Conservation (phyloP, 495 filamentous ascomycete genomes). For the Penicillium ucsense region DNA sequence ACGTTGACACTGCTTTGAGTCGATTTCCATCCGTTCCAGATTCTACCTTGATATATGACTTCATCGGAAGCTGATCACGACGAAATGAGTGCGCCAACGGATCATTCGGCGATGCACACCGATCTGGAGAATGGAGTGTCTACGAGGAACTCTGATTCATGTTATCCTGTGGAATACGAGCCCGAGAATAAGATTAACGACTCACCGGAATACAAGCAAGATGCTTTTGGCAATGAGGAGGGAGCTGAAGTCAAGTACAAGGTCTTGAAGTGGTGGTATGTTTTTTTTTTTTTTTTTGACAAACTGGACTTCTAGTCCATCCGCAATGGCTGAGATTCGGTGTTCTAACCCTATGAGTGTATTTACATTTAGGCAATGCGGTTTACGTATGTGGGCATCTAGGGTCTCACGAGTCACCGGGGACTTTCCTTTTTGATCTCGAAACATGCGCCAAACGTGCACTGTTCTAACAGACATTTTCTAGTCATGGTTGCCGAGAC, state of each 20-base stretch:
- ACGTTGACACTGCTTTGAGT: neutral
- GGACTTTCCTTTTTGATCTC: neutral
- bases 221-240: slow-evolving; percentile 26
- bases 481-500: slow-evolving; percentile 60
- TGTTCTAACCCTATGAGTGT: neutral
- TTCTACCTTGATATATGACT: neutral
- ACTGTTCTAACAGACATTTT: neutral
- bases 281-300: neutral
- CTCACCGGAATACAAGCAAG: slow-evolving; percentile 9
- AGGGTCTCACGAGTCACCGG: too few relatives aligned
- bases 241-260: slow-evolving; percentile 25
- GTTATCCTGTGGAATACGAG: neutral
- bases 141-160: neutral
- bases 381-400: slow-evolving; percentile 17
- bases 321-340: neutral
- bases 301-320: neutral
- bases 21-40: neutral
- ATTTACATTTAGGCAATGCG: slow-evolving; percentile 30
- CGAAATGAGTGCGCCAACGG: neutral
- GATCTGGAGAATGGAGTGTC: neutral
- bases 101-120: neutral
- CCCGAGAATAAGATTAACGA: slow-evolving; percentile 2
- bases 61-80: neutral
- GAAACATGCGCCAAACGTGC: neutral
- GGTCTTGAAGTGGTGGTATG: slow-evolving; percentile 26